A percentile compares a stretch with the other conserved stretches of the same genome.
Evolutionary conservation across 345 rosid genomes (phyloP).

Genomic region (Cardiospermum halicacabum): DNA sequence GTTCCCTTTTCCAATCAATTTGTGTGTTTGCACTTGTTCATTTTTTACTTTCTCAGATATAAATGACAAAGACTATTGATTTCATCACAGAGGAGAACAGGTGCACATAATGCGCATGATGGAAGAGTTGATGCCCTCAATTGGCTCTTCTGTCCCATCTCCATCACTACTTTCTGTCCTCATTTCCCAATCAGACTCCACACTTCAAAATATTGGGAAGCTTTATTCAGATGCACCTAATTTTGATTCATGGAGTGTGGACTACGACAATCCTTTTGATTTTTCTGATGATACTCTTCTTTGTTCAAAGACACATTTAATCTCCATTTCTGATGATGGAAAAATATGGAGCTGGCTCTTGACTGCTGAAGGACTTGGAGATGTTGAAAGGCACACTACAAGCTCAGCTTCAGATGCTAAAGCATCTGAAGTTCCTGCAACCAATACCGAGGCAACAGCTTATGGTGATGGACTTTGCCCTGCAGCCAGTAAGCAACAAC

Average conservation of each 20-base stretch:
- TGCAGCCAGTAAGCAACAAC: slow-evolving; percentile 31
- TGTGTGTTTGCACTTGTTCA: background rate
- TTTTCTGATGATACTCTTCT: slow-evolving; percentile 68
- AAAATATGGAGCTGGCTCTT: slow-evolving; percentile 93
- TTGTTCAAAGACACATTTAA: slow-evolving; percentile 62
- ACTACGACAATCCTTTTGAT: slow-evolving; percentile 84
- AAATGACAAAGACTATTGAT: slow-evolving; percentile 22
- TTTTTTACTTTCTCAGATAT: background rate
- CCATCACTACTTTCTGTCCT: slow-evolving; percentile 66
- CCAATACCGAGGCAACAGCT: slow-evolving; percentile 16
- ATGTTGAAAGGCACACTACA: slow-evolving; percentile 34
- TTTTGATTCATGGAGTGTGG: slow-evolving; percentile 41
- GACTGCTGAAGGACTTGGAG: slow-evolving; percentile 69
- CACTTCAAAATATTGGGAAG: slow-evolving; percentile 71
- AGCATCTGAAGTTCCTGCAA: slow-evolving; percentile 28
- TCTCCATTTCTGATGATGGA: slow-evolving; percentile 93
- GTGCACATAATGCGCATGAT: slow-evolving; percentile 68
- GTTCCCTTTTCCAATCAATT: background rate
- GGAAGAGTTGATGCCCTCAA: slow-evolving; percentile 90
- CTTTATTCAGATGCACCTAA: slow-evolving; percentile 48
- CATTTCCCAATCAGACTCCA: slow-evolving; percentile 69
- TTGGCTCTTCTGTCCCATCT: slow-evolving; percentile 73
- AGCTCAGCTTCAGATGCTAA: slow-evolving; percentile 22
- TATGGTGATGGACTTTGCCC: slow-evolving; percentile 28
- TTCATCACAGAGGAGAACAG: slow-evolving; percentile 77